Base-by-base conservation (phyloP, 2,329 filamentous ascomycete species). In the Botryotinia calthae region DNA sequence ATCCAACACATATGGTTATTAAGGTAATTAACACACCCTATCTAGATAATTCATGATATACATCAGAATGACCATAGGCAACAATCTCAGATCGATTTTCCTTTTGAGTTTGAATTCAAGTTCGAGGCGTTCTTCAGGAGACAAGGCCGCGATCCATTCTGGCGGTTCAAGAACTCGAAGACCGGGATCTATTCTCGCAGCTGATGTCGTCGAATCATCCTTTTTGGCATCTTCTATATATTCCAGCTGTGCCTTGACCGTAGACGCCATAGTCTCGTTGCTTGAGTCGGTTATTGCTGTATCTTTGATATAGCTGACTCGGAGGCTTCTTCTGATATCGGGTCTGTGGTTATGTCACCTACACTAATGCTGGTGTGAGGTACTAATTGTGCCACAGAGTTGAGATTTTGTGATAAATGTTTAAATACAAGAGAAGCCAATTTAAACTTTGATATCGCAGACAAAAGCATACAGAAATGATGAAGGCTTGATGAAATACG, bases 11-110 rank as follows among this genome's bases (percentile, higher is more conserved):
- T 5, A 6, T 34, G 9, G 4, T 34, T 4, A 37, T 44, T 2
- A 5, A 31, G 22, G 28, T 22, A 46, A 34, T n/a, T 10, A 25
- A 71, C 61, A 25, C 14, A 71, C 70, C 61, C 80, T 76, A 76
- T 90, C 88, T 20, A 91, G 82, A 78, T 91, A 91, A 77, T 91
- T 92, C 83, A 92, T 83, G 76, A 92, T 90, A 76, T 91, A 93
- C 85, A 93, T 91, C 66, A 92, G 76, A 70, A 92, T 87, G 59
- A 92, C 84, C 82, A 90, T 89, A 0, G 91, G 91, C 76, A 93
- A 83, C 54, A 93, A 80, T 70, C 90, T 84, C 20, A 87, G 76
- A 79, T 93, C 91, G 71, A 93, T 88, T 80, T 91, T 93, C 74
- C 86, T 85, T 73, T 86, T 84, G 68, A 93, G 81, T 70, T 84